phyloP scores from a whole-genome alignment of 1,284 basidiomycete species.

The Anthracocystis setariae region DNA sequence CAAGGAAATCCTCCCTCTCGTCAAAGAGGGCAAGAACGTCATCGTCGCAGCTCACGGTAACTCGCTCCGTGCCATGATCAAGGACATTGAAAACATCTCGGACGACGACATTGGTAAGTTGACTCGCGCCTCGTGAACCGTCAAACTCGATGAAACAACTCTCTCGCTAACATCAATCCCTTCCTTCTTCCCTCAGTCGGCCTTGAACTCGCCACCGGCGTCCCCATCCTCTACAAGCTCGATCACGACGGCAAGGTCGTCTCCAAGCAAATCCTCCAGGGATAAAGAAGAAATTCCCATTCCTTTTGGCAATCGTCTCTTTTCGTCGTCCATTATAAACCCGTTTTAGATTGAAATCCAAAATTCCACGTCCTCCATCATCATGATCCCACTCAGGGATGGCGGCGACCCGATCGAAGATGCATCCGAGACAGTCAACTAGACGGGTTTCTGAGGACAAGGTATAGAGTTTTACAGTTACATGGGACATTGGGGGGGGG shows the following conservation, averaged over 20 bases:
- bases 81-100: constrained; percentile 68
- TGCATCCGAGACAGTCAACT: too few relatives aligned
- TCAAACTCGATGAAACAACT: background rate
- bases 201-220: constrained; percentile 69
- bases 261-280: constrained; percentile 64
- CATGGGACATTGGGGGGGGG: too few relatives aligned
- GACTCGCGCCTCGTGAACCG: background rate
- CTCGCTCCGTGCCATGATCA: constrained; percentile 69
- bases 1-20: constrained; percentile 68
- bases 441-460: too few relatives aligned
- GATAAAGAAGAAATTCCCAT: constrained; percentile 2
- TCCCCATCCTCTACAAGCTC: constrained; percentile 70
- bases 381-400: too few relatives aligned
- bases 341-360: background rate
- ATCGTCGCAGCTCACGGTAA: constrained; percentile 70
- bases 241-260: constrained; percentile 65
- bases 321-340: too few relatives aligned
- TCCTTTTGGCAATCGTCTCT: background rate
- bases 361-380: too few relatives aligned
- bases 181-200: constrained; percentile 52
- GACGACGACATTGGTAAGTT: constrained; percentile 67
- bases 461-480: too few relatives aligned
- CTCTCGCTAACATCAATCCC: background rate
- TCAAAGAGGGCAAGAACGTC: constrained; percentile 69
- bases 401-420: too few relatives aligned